Evolutionary conservation across 75 land plant species (phyloP), one percentile per base, ranked within the genome.

Genomic region (Pseudotsuga menziesii): DNA sequence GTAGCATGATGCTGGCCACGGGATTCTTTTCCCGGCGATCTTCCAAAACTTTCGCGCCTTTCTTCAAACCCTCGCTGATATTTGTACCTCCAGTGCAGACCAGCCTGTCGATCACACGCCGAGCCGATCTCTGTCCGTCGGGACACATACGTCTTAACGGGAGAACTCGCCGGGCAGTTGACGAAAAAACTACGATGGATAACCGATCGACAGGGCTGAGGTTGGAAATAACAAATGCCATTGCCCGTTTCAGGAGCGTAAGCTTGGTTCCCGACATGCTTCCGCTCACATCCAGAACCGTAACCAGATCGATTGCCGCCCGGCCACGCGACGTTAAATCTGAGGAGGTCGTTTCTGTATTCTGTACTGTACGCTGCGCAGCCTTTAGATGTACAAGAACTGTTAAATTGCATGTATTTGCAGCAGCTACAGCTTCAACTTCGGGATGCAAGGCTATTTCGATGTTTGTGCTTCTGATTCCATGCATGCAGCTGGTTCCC

Each of bases 191-290:
- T 0, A 95, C 93, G 29, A 95, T 78, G 60, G 98, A 85, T 58
- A 93, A 81, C 25, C 98, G 92, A 76, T 95, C 98, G 11, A 82
- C 80, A 16, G 96, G 78, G 55, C 96, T 81, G 6, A 95, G 84
- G 17, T 94, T 91, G 78, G 76, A 82, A 54, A 93, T 89, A 52
- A 88, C 92, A 58, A 95, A 81, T 19, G 87, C 89, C 96, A 95
- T 91, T 16, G 94, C 85, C 52, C 90, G 91, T 88, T 91, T 95
- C 64, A 95, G 83, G 4, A 91, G 93, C 77, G 88, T 75, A n/a
- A 95, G 78, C 80, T 95, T 94, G 16, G 90, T 88, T 15, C 93
- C 98, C 44, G 87, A 84, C 82, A 92, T 86, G 85, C 93, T 89
- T 17, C 82, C 82, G 63, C 89, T 81, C 48, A 86, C 80, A 58